Base-by-base conservation (phyloP, 768 basidiomycete genomes). In the Lactarius trivialis region DNA sequence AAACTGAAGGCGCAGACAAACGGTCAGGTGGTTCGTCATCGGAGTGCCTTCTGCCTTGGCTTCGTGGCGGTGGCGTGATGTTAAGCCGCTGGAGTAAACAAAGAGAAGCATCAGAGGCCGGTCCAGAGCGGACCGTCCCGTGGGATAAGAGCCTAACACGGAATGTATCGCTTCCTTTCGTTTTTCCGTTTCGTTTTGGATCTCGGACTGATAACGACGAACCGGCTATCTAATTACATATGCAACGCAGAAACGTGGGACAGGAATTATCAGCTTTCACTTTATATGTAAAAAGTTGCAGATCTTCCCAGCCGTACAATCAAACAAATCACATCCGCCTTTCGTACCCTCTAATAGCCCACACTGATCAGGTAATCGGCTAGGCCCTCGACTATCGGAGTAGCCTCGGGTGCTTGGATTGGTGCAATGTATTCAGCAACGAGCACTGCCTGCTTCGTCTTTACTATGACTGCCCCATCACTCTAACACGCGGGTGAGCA, bases 361-460 rank as follows among this genome's bases (percentile, higher is more conserved):
- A 75, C 78, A 51, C 71, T 63, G 67, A 81, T 88, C 71, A 97
- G 80, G 73, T 94, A 93, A 73, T 93, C 89, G 36, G 85, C 92
- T 26, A 95, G 76, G 6, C 68, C 70, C 73, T 89, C 85, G 43
- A 89, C 89, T 39, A 89, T 66, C 17, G 79, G 70, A 24, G 83
- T 87, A 19, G 81, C 78, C 71, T 95, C 93, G 17, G 76, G 68
- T 2, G 84, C 85, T 71, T 89, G 87, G 43, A 72, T 70, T 0
- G 91, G 91, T 6, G 78, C 76, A 0, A 62, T 62, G 73, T 96
- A 98, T 70, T 86, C 85, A 6, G 84, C 82, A 24, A 97, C 85
- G 56, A 98, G 78, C 60, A 96, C 76, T n/a, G 91, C 92, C 70
- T 90, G 88, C 64, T 81, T 87, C 19, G 92, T 95, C 79, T 89